A percentile compares a stretch with the other conserved stretches of the same genome.
Evolutionary conservation across 805 yeast genomes (phyloP).

Genomic region (Yarrowia sp.): DNA sequence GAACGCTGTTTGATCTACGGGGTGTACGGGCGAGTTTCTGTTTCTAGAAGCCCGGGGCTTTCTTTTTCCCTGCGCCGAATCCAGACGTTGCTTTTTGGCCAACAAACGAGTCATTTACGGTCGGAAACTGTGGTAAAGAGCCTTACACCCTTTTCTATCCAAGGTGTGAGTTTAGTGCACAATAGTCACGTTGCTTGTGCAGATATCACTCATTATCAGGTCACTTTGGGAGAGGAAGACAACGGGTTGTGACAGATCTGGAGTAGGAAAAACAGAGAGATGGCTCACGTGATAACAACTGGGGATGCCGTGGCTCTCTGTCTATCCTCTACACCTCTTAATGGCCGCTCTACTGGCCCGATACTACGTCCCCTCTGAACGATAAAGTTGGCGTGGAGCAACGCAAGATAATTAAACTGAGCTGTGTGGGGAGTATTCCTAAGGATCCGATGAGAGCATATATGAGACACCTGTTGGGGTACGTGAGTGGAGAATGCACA

Average conservation of each 20-base stretch:
- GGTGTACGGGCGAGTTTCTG: neutral
- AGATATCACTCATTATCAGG: conserved; percentile 23
- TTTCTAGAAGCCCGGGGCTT: neutral
- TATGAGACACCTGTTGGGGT: neutral
- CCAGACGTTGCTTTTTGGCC: neutral
- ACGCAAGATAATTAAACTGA: conserved; percentile 6
- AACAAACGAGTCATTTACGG: neutral
- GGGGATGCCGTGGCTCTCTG: neutral
- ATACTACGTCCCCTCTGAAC: too few species aligned
- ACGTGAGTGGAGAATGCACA: too few species aligned
- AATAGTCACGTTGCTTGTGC: conserved; percentile 14
- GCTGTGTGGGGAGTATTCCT: conserved; percentile 6
- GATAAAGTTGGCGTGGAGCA: conserved; percentile 10
- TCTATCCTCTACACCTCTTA: too few species aligned
- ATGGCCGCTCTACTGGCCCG: neutral
- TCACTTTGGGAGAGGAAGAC: neutral
- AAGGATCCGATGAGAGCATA: too few species aligned
- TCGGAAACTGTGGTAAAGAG: neutral
- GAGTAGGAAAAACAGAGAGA: neutral
- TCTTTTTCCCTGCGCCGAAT: neutral
- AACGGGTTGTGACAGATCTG: too few species aligned
- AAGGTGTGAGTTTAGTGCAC: conserved; percentile 6
- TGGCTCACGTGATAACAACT: neutral
- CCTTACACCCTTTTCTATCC: neutral
- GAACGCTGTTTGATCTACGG: too few species aligned